Evolutionary conservation across 768 basidiomycete species (phyloP).

Genomic region (Boletus rufocinnamomeus): DNA sequence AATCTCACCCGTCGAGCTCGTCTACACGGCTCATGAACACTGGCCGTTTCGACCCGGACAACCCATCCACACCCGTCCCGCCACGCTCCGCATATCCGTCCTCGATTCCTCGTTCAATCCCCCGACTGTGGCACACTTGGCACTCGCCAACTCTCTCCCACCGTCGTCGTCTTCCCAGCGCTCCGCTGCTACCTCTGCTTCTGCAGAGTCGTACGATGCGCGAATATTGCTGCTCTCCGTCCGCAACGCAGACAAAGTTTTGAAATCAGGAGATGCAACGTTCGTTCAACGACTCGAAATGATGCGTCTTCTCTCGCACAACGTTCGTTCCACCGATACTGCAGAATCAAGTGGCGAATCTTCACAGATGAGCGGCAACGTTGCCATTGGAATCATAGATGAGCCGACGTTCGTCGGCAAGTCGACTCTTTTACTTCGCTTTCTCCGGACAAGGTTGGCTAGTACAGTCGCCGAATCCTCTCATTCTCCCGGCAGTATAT

Average conservation of each 20-base stretch:
- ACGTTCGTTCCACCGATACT: slow-evolving; percentile 32
- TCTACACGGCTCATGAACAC: slow-evolving; percentile 56
- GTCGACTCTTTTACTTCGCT: slow-evolving; percentile 55
- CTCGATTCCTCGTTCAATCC: slow-evolving; percentile 95
- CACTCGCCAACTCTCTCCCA: slow-evolving; percentile 56
- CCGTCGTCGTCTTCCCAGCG: slow-evolving; percentile 23
- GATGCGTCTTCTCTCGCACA: slow-evolving; percentile 70
- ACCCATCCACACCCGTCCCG: slow-evolving; percentile 4
- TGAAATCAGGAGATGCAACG: slow-evolving; percentile 71
- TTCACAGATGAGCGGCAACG: slow-evolving; percentile 37
- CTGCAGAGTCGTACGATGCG: slow-evolving; percentile 56
- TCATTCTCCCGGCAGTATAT: neutral
- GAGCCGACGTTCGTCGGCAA: slow-evolving; percentile 91
- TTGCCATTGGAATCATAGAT: slow-evolving; percentile 80
- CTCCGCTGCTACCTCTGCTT: slow-evolving; percentile 1
- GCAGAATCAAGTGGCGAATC: neutral
- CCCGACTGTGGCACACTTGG: slow-evolving; percentile 82
- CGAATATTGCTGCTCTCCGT: slow-evolving; percentile 80
- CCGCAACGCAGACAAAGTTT: slow-evolving; percentile 81
- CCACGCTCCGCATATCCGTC: slow-evolving; percentile 58
- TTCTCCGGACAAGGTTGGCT: slow-evolving; percentile 40
- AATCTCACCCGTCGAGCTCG: slow-evolving; percentile 53
- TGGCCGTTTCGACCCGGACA: slow-evolving; percentile 60
- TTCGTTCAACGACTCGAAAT: slow-evolving; percentile 82
- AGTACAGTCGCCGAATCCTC: slow-evolving; percentile 4